These are phyloP conservation scores for Tolypocladium sp. DNA, from an alignment of 2,329 filamentous ascomycete species.

Conservation along the genomic window DNA sequence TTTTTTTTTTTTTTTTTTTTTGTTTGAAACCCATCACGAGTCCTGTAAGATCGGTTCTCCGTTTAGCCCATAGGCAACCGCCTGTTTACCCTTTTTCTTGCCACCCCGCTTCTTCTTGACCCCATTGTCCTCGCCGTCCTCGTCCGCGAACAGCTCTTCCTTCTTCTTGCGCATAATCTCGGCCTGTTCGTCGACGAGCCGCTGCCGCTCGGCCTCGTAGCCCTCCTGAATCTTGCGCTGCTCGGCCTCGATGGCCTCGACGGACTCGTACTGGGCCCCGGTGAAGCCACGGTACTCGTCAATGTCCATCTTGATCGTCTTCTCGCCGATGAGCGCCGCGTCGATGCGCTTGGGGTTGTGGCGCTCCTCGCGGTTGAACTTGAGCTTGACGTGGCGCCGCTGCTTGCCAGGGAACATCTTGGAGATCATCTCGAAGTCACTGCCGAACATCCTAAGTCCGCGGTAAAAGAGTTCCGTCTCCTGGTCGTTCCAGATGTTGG, in stretches of 20 bases:
- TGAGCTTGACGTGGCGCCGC: conserved; percentile 68
- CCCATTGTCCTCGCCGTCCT: conserved; percentile 14
- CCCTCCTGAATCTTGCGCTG: conserved; percentile 36
- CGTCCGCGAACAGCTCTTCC: conserved; percentile 39
- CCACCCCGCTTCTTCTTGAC: conserved; percentile 25
- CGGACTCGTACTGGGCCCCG: conserved; percentile 42
- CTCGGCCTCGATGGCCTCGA: conserved; percentile 48
- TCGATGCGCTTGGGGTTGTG: conserved; percentile 55
- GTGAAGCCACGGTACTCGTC: conserved; percentile 51
- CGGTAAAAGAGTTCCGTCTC: conserved; percentile 71
- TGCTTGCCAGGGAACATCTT: conserved; percentile 66
- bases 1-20: too few relatives aligned
- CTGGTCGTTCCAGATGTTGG: conserved; percentile 60
- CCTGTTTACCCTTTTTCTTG: conserved; percentile 20
- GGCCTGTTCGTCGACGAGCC: conserved; percentile 34
- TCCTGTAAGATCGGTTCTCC: conserved; percentile 23
- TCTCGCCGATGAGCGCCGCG: conserved; percentile 51
- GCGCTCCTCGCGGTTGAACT: conserved; percentile 73
- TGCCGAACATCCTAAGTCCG: conserved; percentile 67
- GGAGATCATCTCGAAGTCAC: conserved; percentile 73
- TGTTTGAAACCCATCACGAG: background rate
- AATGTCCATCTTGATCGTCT: conserved; percentile 48
- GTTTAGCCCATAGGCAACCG: conserved; percentile 25
- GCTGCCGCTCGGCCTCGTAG: conserved; percentile 34
- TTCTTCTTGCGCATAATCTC: conserved; percentile 37